A percentile compares a stretch with the other conserved stretches of the same genome.
Evolutionary conservation across 192 early-diverging fungal genomes (phyloP).

Genomic region (Lunasporangiospora selenospora): DNA sequence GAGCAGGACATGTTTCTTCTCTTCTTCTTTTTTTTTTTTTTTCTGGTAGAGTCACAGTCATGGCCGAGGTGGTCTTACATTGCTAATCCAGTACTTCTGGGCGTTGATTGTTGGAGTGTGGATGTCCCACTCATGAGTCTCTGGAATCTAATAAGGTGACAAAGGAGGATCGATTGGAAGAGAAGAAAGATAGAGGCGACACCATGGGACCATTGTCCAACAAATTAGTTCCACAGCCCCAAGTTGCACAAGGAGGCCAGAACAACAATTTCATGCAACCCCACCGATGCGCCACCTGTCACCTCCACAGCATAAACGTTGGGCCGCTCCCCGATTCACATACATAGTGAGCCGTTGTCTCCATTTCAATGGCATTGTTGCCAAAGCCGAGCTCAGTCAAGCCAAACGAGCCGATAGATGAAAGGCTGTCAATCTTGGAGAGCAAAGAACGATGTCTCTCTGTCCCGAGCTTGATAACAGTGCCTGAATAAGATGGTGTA

Average conservation of each 20-base stretch:
- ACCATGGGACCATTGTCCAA: background rate
- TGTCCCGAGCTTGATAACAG: conserved; percentile 77
- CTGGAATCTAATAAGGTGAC: background rate
- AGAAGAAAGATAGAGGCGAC: background rate
- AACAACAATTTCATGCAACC: no score
- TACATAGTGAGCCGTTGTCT: conserved; percentile 72
- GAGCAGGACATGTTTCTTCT: no score
- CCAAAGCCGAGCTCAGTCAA: conserved; percentile 83
- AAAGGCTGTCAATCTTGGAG: conserved; percentile 66
- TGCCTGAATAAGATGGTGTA: no score
- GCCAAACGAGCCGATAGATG: conserved; percentile 76
- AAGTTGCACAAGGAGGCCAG: no score
- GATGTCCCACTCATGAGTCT: background rate
- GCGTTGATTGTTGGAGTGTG: conserved; percentile 56
- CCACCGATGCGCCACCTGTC: no score
- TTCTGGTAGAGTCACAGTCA: no score
- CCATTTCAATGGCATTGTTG: conserved; percentile 88
- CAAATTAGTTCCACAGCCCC: background rate
- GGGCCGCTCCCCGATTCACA: conserved; percentile 1
- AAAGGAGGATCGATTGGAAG: background rate
- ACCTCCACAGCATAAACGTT: background rate
- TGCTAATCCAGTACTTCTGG: conserved; percentile 79
- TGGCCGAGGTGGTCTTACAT: conserved; percentile 55
- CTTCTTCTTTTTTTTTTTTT: no score
- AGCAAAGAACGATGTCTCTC: conserved; percentile 72